Base-by-base conservation (phyloP, 2,329 filamentous ascomycete genomes). In the Gyromitra esculenta region DNA sequence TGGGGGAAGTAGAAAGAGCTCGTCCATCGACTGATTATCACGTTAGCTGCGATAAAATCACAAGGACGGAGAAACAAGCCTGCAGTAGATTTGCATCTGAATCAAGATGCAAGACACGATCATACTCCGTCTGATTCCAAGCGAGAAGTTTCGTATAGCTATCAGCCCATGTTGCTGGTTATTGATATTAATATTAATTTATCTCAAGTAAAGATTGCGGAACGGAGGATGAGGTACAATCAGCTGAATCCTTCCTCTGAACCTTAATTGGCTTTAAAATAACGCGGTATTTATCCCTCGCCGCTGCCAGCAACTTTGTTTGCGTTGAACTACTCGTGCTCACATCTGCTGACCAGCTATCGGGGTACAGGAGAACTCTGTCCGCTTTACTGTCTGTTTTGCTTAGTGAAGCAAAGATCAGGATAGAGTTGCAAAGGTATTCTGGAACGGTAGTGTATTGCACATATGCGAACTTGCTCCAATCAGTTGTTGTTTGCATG, bases 91-190 rank as follows among this genome's bases (percentile, higher is more conserved):
- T 87, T 25, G 88, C 85, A 80, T 93, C 91, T 7, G 89, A 90
- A 81, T 92, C 88, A 59, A 90, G 83, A 65, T 87, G 85, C 43
- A 90, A 84, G 25, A 89, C 84, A 50, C 88, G 85, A 21, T 86
- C 83, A 81, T 91, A 92, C 71, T 89, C 85, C 0, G 87, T 88
- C 67, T 91, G 88, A 75, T 90, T 90, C 81, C 92, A 92, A 1
- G 90, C 89, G 21, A 91, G 86, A 43, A 92, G 86, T 81, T 93
- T 92, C 25, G 89, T 90, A 80, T 89, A 89, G 1, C 88, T 89
- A 45, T 88, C 87, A 73, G 89, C 87, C 89, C 89, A 91, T 0
- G 88, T 89, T 18, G 83, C 85, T 79, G 25, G 31, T 54, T 25
- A 50, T 57, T 59, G n/a, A 11, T 18, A 3, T 69, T 50, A 69